Evolutionary conservation across 2,329 filamentous ascomycete genomes (phyloP).

Genomic region (Beauveria varroae): DNA sequence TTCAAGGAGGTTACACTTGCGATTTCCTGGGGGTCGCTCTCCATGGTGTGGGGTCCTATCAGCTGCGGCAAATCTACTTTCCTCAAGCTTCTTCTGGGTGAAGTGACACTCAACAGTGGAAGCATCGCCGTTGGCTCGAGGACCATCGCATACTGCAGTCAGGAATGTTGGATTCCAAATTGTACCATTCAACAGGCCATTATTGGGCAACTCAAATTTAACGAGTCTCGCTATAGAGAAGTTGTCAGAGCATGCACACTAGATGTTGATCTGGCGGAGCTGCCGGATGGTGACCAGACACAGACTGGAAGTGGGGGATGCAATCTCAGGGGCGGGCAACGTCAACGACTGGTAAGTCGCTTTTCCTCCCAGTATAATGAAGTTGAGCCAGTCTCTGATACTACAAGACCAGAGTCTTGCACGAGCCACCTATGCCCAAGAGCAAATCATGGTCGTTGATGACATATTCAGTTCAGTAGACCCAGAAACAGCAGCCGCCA

Average conservation of each 20-base stretch:
- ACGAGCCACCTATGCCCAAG: neutral
- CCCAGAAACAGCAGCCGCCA: neutral
- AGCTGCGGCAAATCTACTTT: too few relatives aligned
- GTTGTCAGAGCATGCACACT: neutral
- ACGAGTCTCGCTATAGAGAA: neutral
- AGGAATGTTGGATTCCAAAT: too few relatives aligned
- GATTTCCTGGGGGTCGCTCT: neutral
- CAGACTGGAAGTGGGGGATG: neutral
- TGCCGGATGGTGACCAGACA: neutral
- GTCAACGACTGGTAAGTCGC: neutral
- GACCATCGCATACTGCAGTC: too few relatives aligned
- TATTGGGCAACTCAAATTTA: neutral
- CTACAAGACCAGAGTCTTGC: neutral
- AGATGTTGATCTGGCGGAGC: neutral
- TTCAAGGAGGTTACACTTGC: neutral
- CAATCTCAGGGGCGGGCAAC: constrained; percentile 1
- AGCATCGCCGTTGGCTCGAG: too few relatives aligned
- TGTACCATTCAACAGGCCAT: neutral
- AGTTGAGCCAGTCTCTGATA: neutral
- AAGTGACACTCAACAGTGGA: too few relatives aligned
- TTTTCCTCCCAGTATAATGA: neutral
- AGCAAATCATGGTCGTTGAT: neutral
- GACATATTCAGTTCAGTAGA: constrained; percentile 4
- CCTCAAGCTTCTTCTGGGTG: too few relatives aligned
- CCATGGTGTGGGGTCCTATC: too few relatives aligned